Base-by-base conservation (phyloP, 306 rosid genomes). In the Carpinus fangiana region DNA sequence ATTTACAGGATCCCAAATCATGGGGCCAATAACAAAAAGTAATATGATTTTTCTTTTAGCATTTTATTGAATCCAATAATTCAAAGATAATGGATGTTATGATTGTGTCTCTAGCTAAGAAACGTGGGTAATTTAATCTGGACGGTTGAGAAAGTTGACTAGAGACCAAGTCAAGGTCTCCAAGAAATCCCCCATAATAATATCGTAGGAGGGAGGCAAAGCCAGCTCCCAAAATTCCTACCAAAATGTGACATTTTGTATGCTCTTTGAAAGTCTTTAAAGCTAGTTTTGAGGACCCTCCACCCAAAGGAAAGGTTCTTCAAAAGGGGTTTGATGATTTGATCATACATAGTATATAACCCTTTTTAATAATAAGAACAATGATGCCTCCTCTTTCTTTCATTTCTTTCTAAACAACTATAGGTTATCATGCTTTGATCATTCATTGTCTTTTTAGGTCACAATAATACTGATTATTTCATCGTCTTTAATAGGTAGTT, bases 41-140 rank as follows among this genome's bases (percentile, higher is more conserved):
- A 6, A 54, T 4, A 54, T 11, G 45, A 41, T 41, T 41, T 41
- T 66, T 66, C 2, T 66, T 5, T 28, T 23, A 5, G 14, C 26
- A 41, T 41, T 66, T 38, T 5, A 66, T 3, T 38, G 2, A 18
- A 66, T 41, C 51, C 28, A 8, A 38, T 17, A 7, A 66, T 38
- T 16, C 3, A 1, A 8, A 38, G 8, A 13, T 1, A 50, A 23
- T 59, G 31, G 73, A 34, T 36, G 31, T n/a, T 55, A n/a, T 68
- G 9, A 14, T 54, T 16, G 48, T 13, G 43, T n/a, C 4, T 17
- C 8, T 52, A 23, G 26, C 26, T 0, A 9, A 50, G 34, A 65
- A 82, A 73, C 65, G 85, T 82, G 78, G 57, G 65, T 13, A 56
- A 12, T 82, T 77, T 56, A 61, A 77, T 53, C 55, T 31, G 75